Percentiles rank a stretch among this genome's conserved stretches.
These are phyloP conservation scores for Akanthomyces lecanii DNA, from an alignment of 2,329 filamentous ascomycete genomes.

Conservation along the genomic window DNA sequence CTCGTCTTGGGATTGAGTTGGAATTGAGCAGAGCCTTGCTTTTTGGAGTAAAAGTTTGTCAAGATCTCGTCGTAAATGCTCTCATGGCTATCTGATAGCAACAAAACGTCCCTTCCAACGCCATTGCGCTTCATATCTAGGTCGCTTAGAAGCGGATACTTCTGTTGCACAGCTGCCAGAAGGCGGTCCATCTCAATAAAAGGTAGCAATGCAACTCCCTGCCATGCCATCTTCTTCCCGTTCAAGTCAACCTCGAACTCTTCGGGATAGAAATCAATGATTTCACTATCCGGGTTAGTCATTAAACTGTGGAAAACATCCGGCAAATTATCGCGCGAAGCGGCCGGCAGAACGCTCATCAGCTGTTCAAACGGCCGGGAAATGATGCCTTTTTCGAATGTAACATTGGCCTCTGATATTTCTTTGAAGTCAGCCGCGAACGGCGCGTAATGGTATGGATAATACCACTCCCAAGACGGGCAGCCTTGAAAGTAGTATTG, in stretches of 20 bases:
- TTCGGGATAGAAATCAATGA: conserved; percentile 96
- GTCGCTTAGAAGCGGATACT: conserved; percentile 72
- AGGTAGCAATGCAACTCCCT: conserved; percentile 86
- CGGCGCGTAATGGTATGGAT: conserved; percentile 96
- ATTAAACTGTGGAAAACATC: conserved; percentile 86
- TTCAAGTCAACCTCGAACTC: conserved; percentile 93
- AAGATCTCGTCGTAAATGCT: conserved; percentile 79
- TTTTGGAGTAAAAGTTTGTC: conserved; percentile 87
- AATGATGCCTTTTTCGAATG: conserved; percentile 77
- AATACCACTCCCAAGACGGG: conserved; percentile 98
- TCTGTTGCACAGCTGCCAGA: conserved; percentile 73
- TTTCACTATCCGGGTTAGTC: conserved; percentile 81
- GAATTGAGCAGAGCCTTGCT: conserved; percentile 62
- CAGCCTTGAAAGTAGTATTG: conserved; percentile 98
- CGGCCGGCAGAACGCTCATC: conserved; percentile 95
- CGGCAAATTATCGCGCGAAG: conserved; percentile 87
- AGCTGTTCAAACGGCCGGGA: conserved; percentile 94
- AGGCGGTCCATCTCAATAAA: conserved; percentile 93
- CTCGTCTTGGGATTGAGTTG: conserved; percentile 71
- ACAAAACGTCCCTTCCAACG: conserved; percentile 72
- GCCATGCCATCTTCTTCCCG: conserved; percentile 98
- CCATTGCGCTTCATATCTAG: conserved; percentile 77
- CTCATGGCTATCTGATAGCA: conserved; percentile 79
- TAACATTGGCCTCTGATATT: conserved; percentile 70
- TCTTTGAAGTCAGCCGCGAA: conserved; percentile 94